A percentile compares a stretch with the other conserved stretches of the same genome.
Evolutionary conservation across 768 basidiomycete species (phyloP).

Genomic region (Holtermanniella nyarrowii): DNA sequence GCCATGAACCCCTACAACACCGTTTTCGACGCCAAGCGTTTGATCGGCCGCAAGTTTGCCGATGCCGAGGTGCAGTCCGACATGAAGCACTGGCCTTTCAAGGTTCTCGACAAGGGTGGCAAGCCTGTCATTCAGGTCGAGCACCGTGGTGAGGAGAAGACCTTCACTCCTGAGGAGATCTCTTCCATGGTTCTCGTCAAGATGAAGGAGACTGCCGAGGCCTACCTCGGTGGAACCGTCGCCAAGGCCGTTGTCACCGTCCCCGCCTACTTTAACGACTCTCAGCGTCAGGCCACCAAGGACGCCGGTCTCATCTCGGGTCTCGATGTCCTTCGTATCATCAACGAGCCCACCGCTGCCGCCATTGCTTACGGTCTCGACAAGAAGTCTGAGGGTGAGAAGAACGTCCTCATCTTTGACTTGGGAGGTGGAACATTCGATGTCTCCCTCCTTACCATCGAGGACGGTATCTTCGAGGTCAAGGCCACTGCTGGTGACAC

Average conservation of each 20-base stretch:
- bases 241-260: constrained; percentile 97
- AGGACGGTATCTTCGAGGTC: constrained; percentile 79
- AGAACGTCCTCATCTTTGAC: constrained; percentile 95
- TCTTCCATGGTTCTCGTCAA: constrained; percentile 89
- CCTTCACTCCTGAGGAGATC: constrained; percentile 88
- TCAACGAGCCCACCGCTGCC: constrained; percentile 95
- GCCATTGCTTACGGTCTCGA: constrained; percentile 97
- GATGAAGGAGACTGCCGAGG: constrained; percentile 99
- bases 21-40: constrained; percentile 96
- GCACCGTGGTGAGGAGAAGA: constrained; percentile 66
- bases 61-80: constrained; percentile 48
- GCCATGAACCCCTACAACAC: constrained; percentile 97
- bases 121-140: constrained; percentile 70
- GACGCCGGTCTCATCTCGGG: constrained; percentile 93
- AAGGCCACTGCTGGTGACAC: constrained; percentile 92
- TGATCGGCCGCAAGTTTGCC: constrained; percentile 59
- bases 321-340: constrained; percentile 88
- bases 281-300: constrained; percentile 97
- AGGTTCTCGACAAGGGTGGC: constrained; percentile 62
- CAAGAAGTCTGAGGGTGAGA: constrained; percentile 78
- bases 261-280: constrained; percentile 98
- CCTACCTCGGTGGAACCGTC: constrained; percentile 90
- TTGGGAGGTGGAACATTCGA: constrained; percentile 98
- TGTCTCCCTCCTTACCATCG: constrained; percentile 89
- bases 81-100: constrained; percentile 56